A percentile compares a stretch with the other conserved stretches of the same genome.
Conservation (phyloP, 2,329 filamentous ascomycete species). For the Hortaea werneckii region DNA sequence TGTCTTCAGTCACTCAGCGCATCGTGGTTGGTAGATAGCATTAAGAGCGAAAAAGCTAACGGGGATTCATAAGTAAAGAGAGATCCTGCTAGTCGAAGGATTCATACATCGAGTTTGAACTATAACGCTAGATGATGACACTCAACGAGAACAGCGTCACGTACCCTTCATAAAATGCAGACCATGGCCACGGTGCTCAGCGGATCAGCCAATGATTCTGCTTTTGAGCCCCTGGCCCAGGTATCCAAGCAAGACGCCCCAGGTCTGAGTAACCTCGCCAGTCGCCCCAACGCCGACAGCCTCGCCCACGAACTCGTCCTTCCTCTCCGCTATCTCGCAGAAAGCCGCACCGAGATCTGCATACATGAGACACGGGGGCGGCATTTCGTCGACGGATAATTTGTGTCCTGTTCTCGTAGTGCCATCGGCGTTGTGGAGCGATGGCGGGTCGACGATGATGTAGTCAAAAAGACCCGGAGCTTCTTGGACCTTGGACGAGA, state of each 20-base stretch:
- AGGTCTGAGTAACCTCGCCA: constrained; percentile 10
- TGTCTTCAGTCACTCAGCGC: no score
- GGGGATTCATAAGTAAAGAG: no score
- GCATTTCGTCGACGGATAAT: constrained; percentile 6
- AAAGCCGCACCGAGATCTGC: constrained; percentile 15
- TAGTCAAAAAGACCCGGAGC: constrained; percentile 6
- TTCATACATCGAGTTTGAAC: no score
- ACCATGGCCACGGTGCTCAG: no score
- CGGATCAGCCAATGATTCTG: constrained; percentile 8
- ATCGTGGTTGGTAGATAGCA: no score
- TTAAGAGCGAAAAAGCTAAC: no score
- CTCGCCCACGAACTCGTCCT: constrained; percentile 9
- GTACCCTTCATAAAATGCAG: no score
- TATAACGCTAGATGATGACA: no score
- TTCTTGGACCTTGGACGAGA: background rate
- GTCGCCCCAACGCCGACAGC: constrained; percentile 11
- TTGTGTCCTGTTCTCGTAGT: constrained; percentile 10
- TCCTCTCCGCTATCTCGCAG: constrained; percentile 12
- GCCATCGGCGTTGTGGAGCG: constrained; percentile 9
- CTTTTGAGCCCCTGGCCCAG: constrained; percentile 5
- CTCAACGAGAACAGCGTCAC: no score
- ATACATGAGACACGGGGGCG: constrained; percentile 9
- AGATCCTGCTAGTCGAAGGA: no score
- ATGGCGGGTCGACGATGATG: constrained; percentile 10
- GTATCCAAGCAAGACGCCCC: constrained; percentile 8